These are phyloP conservation scores for Barbarea vulgaris DNA, from an alignment of 345 rosid genomes.

Conservation along the genomic window DNA sequence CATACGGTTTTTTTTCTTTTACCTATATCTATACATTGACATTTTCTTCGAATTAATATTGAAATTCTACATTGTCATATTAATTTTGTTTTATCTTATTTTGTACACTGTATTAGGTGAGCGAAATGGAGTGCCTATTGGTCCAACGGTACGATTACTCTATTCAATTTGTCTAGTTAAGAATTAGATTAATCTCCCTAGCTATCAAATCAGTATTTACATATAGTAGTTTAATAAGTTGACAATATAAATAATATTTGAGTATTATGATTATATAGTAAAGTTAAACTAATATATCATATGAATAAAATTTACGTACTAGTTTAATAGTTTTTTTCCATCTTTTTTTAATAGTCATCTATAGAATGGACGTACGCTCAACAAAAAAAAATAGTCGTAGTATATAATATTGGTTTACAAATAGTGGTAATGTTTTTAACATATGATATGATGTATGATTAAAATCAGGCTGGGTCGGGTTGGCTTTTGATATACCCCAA, in stretches of 20 bases:
- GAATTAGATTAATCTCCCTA: neutral
- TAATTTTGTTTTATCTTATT: neutral
- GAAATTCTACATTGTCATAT: neutral
- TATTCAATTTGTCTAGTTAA: neutral
- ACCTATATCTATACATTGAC: conserved; percentile 3
- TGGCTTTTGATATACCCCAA: conserved; percentile 55
- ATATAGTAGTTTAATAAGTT: neutral
- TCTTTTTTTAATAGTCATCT: too few relatives aligned
- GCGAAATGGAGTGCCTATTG: conserved; percentile 50
- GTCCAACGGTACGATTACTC: conserved; percentile 44
- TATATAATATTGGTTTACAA: too few relatives aligned
- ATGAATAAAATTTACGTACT: too few relatives aligned
- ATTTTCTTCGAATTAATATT: neutral
- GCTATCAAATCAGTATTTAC: neutral
- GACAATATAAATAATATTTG: neutral
- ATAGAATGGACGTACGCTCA: too few relatives aligned
- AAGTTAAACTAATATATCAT: too few relatives aligned
- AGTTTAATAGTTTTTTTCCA: too few relatives aligned
- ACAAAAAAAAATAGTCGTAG: too few relatives aligned
- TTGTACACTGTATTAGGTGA: conserved; percentile 29
- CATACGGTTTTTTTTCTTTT: neutral
- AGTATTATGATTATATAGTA: neutral
- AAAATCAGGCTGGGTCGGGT: conserved; percentile 39
- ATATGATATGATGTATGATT: neutral
- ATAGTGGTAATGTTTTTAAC: neutral